Percentiles rank a stretch among this genome's conserved stretches.
phyloP scores from a whole-genome alignment of 352 stramenopile species.

The Pythium dissimile region DNA sequence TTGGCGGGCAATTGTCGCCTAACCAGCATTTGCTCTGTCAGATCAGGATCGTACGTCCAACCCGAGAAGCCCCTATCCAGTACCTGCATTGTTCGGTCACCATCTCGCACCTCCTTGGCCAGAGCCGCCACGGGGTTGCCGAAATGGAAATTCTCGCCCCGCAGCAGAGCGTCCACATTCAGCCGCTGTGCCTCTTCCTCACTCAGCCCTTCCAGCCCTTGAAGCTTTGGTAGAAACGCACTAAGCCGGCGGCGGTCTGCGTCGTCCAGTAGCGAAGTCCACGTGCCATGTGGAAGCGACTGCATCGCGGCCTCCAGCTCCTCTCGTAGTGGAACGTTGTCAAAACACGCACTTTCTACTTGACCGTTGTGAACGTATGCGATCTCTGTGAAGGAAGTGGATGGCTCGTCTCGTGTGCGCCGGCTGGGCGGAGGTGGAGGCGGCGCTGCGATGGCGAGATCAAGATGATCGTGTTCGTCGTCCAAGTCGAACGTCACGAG shows the following conservation, averaged over 20 bases:
- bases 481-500: conserved; percentile 17
- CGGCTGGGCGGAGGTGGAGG: not conserved
- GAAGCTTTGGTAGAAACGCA: not conserved
- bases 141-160: conserved; percentile 16
- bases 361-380: not conserved
- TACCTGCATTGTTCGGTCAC: conserved; percentile 1
- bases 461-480: not conserved
- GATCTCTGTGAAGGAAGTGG: not conserved
- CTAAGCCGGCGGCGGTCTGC: not conserved
- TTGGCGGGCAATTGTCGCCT: not conserved
- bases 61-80: not conserved
- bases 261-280: conserved; percentile 13
- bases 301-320: not conserved
- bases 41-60: not conserved
- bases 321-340: not conserved
- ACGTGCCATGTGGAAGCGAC: conserved; percentile 5
- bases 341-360: conserved; percentile 3
- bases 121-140: conserved; percentile 9
- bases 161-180: conserved; percentile 7
- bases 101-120: not conserved
- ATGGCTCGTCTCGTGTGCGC: not conserved
- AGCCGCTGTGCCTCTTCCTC: conserved; percentile 10
- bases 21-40: not conserved
- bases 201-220: conserved; percentile 2
- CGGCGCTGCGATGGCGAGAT: not conserved